These are phyloP conservation scores for Xylaria venustula DNA, from an alignment of 495 filamentous ascomycete genomes.

Conservation along the genomic window DNA sequence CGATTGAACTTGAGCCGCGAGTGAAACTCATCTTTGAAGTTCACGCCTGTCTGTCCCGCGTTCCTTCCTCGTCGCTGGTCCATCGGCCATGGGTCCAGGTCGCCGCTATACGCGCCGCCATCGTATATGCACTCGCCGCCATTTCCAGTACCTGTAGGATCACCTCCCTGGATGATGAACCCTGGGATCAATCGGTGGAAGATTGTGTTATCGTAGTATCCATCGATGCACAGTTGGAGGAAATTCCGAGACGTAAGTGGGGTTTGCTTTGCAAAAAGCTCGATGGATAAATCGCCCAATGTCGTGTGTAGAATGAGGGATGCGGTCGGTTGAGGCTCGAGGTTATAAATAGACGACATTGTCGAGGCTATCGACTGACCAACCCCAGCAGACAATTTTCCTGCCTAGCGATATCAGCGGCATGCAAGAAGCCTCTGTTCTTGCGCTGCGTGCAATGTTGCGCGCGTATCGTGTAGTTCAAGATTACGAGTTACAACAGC, in stretches of 20 bases:
- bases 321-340: slow-evolving; percentile 88
- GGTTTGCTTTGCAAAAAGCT: slow-evolving; percentile 91
- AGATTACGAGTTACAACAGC: too few relatives aligned
- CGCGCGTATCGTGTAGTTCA: background rate
- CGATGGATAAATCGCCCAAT: slow-evolving; percentile 80
- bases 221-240: slow-evolving; percentile 89
- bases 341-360: slow-evolving; percentile 90
- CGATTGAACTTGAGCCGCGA: slow-evolving; percentile 89
- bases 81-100: slow-evolving; percentile 60
- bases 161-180: slow-evolving; percentile 92
- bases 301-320: slow-evolving; percentile 89
- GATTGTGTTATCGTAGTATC: slow-evolving; percentile 87
- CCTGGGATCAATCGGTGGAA: slow-evolving; percentile 92
- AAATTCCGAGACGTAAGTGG: slow-evolving; percentile 93
- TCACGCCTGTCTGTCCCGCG: slow-evolving; percentile 52
- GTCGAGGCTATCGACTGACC: background rate
- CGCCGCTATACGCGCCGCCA: slow-evolving; percentile 70
- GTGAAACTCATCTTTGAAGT: slow-evolving; percentile 88
- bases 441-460: background rate
- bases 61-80: slow-evolving; percentile 58
- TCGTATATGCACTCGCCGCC: slow-evolving; percentile 92
- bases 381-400: background rate
- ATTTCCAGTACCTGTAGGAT: slow-evolving; percentile 78
- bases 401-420: background rate
- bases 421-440: too few relatives aligned